Conservation (phyloP, 768 basidiomycete genomes). For the Boletales sp. region DNA sequence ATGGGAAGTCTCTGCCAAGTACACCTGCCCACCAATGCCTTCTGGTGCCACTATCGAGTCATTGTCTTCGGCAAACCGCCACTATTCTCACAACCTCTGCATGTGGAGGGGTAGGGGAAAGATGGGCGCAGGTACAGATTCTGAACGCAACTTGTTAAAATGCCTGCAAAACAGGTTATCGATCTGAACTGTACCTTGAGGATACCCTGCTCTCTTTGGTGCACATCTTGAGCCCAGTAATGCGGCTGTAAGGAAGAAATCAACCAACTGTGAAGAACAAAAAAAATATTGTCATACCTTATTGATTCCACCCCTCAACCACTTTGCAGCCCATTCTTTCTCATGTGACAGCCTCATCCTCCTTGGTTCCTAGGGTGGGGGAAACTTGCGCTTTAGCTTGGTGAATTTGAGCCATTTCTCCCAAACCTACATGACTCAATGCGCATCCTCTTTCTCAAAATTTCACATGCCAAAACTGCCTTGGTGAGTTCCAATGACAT, state of each 20-base stretch:
- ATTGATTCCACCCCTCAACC: conserved; percentile 38
- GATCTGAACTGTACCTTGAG: conserved; percentile 58
- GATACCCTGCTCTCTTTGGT: conserved; percentile 59
- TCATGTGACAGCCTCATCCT: conserved; percentile 73
- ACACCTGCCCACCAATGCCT: conserved; percentile 62
- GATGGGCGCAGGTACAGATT: conserved; percentile 68
- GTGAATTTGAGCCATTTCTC: conserved; percentile 70
- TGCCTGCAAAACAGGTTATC: neutral
- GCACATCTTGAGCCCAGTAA: conserved; percentile 52
- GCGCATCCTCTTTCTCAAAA: conserved; percentile 57
- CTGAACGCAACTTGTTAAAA: conserved; percentile 34
- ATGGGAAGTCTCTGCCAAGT: conserved; percentile 70
- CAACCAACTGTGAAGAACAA: neutral
- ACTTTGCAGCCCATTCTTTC: conserved; percentile 64
- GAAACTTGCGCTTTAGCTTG: conserved; percentile 77
- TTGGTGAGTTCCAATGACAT: conserved; percentile 1
- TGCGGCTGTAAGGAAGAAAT: too few relatives aligned
- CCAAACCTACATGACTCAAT: conserved; percentile 66
- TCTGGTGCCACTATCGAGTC: conserved; percentile 49
- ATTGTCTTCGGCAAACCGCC: conserved; percentile 70
- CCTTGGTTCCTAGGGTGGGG: conserved; percentile 56
- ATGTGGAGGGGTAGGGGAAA: conserved; percentile 50
- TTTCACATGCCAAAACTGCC: conserved; percentile 58
- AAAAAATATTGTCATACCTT: conserved; percentile 3
- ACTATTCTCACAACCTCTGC: conserved; percentile 50